These are phyloP conservation scores for Rosa chinensis DNA, from an alignment of 306 rosid genomes.

Conservation along the genomic window DNA sequence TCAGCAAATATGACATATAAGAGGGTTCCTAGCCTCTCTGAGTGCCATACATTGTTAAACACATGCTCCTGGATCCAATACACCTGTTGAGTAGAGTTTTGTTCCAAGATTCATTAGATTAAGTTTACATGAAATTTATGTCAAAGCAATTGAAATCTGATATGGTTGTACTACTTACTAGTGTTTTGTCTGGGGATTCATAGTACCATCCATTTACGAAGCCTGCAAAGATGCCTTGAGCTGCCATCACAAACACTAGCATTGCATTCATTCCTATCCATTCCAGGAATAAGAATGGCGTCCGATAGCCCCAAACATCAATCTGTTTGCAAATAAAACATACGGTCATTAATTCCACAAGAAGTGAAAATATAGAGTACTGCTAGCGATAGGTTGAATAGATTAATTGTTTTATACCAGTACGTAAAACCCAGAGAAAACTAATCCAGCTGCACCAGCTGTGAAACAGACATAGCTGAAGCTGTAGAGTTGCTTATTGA, in stretches of 20 bases:
- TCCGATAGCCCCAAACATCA: conserved; percentile 72
- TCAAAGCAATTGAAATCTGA: not conserved
- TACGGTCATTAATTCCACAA: not conserved
- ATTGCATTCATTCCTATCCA: conserved; percentile 98
- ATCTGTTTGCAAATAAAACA: conserved; percentile 41
- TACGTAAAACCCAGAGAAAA: conserved; percentile 72
- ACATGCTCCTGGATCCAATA: conserved; percentile 67
- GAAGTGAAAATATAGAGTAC: not conserved
- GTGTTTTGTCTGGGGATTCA: conserved; percentile 37
- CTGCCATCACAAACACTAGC: conserved; percentile 90
- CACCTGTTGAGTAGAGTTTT: conserved; percentile 40
- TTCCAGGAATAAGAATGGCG: conserved; percentile 73
- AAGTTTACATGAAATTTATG: not conserved
- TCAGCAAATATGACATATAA: conserved; percentile 81
- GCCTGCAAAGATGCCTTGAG: conserved; percentile 83
- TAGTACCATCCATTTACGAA: conserved; percentile 89
- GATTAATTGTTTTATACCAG: conserved; percentile 40
- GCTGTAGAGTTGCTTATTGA: conserved; percentile 88
- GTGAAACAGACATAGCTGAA: conserved; percentile 91
- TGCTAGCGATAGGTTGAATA: not conserved
- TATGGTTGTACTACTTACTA: conserved; percentile 43
- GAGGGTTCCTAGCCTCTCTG: conserved; percentile 69
- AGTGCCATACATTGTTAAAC: conserved; percentile 66
- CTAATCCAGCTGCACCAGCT: conserved; percentile 77
- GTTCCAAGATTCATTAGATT: not conserved